Evolutionary conservation across 306 rosid genomes (phyloP).

Genomic region (Malus fusca): DNA sequence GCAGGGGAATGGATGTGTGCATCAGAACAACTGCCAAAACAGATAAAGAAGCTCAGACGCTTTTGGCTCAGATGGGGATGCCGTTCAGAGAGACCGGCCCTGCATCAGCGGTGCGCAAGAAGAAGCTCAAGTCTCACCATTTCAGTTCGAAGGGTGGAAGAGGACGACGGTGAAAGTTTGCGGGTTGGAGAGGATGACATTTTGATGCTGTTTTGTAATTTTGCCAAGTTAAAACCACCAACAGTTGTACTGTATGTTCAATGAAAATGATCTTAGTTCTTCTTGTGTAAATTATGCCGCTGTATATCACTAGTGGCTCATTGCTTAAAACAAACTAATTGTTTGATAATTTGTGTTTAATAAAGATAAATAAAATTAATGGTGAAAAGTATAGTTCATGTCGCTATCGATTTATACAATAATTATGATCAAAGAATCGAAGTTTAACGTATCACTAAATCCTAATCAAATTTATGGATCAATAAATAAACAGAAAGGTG

Average conservation of each 20-base stretch:
- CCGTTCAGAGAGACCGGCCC: slow-evolving; percentile 76
- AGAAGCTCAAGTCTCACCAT: slow-evolving; percentile 90
- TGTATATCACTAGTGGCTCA: neutral
- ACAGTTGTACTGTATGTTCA: neutral
- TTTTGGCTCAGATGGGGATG: slow-evolving; percentile 88
- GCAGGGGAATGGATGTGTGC: slow-evolving; percentile 95
- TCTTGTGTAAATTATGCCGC: slow-evolving; percentile 3
- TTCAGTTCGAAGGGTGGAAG: slow-evolving; percentile 72
- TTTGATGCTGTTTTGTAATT: slow-evolving; percentile 3
- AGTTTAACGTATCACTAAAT: neutral
- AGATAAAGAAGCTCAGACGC: slow-evolving; percentile 70
- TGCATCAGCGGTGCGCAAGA: slow-evolving; percentile 36
- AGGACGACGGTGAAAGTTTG: slow-evolving; percentile 35
- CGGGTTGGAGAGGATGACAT: slow-evolving; percentile 12
- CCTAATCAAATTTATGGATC: neutral
- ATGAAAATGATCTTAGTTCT: neutral
- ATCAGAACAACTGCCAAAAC: slow-evolving; percentile 70
- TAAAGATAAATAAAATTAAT: neutral
- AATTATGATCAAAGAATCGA: neutral
- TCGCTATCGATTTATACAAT: neutral
- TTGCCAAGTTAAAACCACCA: slow-evolving; percentile 19
- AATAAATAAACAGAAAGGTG: neutral
- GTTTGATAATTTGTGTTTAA: neutral
- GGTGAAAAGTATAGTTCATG: neutral
- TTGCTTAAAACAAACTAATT: neutral